Base-by-base conservation (phyloP, 2,329 filamentous ascomycete species). In the Acephala macrosclerotiorum region DNA sequence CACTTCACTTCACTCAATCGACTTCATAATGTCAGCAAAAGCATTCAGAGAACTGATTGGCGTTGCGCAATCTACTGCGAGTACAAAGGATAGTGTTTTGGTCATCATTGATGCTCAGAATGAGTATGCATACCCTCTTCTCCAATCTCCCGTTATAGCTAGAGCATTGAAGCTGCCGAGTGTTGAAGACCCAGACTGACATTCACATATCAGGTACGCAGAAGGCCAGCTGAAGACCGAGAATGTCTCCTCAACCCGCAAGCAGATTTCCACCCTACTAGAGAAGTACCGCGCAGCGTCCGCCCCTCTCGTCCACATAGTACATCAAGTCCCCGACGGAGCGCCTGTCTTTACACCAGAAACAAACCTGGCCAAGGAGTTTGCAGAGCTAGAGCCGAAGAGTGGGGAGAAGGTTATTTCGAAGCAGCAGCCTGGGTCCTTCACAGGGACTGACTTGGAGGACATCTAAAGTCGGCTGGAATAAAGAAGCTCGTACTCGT, bases 31-130 rank as follows among this genome's bases (percentile, higher is more conserved):
- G 18, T 64, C 35, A 69, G 66, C 73, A 25, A 71, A 72, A 59
- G 61, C 63, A 53, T 75, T 76, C 60, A 68, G 74, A 57, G 71
- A 75, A 63, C 53, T 75, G 11, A 60, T 90, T 62, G 88, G 88
- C 64, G 78, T 84, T 14, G 74, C 80, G 11, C 82, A 83, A 26
- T 87, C 85, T 16, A 85, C 83, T 0, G 88, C 88, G 8, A 84
- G 85, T 0, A 79, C 84, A 0, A 75, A 77, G 51, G 87, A 91
- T 77, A 87, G 84, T 68, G 83, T 84, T 1, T 82, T 91, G 53
- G 77, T 91, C 71, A 90, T 91, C 76, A 88, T 91, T 73, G 89
- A 91, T 74, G 89, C 89, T 0, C 89, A 92, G 73, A 91, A 91
- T 73, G 89, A 92, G 77, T 91, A 89, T 68, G 77, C 64, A 12